Evolutionary conservation across 2,329 filamentous ascomycete genomes (phyloP), one percentile per base, ranked within the genome.

Genomic region (Talaromyces atroroseus): DNA sequence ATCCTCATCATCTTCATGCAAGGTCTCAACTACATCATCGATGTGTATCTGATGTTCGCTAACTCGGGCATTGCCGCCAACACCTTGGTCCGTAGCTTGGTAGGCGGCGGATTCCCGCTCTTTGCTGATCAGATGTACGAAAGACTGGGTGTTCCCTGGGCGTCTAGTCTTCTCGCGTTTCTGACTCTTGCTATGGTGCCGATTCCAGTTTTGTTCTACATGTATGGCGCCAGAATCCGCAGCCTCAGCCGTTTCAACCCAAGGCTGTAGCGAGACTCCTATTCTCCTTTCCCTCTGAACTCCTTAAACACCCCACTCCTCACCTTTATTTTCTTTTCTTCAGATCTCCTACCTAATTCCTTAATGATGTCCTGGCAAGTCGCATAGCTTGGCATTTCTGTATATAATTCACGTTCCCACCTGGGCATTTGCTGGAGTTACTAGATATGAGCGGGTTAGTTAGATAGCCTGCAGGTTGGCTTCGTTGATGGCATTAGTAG

Each of bases 151-250:
- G 69, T 75, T 6, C 50, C 64, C n/a, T 75, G 73, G 73, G 73
- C 72, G 1, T 68, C 67, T 1, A 74, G 68, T 56, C 56, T 75
- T 26, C 59, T 76, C 36, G 73, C 63, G 8, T 75, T 75, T 54
- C 61, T 75, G 29, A 67, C 70, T 11, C 32, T 69, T 18, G 71
- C 67, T 4, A 71, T 75, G 66, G 60, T 79, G 8, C 78, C 78
- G 4, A 74, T 78, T 48, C 78, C 79, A 2, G 67, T 80, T 16
- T 55, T 81, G 59, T 71, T 81, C 61, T 80, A 74, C 68, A 68
- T 68, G 38, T 80, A 74, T 63, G 78, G 78, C 0, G 71, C 72
- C 49, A 68, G 54, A 58, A 69, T 81, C 64, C 71, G 79, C 61
- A 62, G 54, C 23, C 71, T 65, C 66, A 78, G 75, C 64, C 68